phyloP scores from a whole-genome alignment of 495 filamentous ascomycete species.

The Hypomontagnella monticulosa region DNA sequence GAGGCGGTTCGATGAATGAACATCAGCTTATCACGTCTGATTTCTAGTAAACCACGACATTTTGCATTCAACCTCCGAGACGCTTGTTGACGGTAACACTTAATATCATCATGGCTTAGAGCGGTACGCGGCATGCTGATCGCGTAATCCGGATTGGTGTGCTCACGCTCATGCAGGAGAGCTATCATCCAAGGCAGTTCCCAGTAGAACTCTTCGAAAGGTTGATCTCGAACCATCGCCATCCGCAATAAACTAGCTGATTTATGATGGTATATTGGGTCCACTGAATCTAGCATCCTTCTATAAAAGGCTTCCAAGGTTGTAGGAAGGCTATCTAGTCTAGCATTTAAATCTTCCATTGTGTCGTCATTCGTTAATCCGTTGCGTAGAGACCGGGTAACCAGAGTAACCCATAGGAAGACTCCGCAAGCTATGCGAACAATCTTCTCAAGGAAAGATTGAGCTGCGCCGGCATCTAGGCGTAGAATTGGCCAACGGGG shows the following conservation, averaged over 20 bases:
- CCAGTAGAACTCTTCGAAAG: too few species aligned
- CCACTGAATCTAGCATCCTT: constrained; percentile 31
- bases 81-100: background rate
- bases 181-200: background rate
- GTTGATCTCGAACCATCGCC: background rate
- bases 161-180: constrained; percentile 17
- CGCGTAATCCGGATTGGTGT: constrained; percentile 21
- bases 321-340: constrained; percentile 44
- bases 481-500: constrained; percentile 10
- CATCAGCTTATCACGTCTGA: background rate
- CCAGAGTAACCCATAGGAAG: constrained; percentile 57
- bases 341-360: constrained; percentile 27
- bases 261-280: constrained; percentile 21
- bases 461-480: background rate
- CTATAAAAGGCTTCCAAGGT: constrained; percentile 44
- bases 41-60: constrained; percentile 30
- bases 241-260: constrained; percentile 22
- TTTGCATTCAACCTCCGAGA: constrained; percentile 19
- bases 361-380: constrained; percentile 49
- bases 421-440: constrained; percentile 47
- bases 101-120: background rate
- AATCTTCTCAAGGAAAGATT: constrained; percentile 23
- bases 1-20: constrained; percentile 38
- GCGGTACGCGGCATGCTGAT: background rate
- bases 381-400: constrained; percentile 39